Evolutionary conservation across 2,329 filamentous ascomycete species (phyloP), one percentile per base, ranked within the genome.

Genomic region (Nigrospora sphaerica): DNA sequence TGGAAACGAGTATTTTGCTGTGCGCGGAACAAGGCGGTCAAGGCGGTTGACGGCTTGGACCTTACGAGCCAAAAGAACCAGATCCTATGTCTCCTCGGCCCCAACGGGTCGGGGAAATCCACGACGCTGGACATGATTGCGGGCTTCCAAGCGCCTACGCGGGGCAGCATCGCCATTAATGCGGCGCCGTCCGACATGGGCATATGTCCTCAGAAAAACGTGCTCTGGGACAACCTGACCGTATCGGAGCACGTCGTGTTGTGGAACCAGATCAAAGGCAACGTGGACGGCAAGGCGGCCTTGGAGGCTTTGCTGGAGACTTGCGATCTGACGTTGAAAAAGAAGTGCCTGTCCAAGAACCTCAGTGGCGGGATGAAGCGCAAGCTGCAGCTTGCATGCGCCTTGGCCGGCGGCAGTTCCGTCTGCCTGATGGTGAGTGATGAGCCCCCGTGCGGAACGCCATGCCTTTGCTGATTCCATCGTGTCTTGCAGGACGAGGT

Each of bases 341-440:
- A 75, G 9, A 72, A 75, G 12, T 78, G 83, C 1, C 69, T 70
- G 47, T 73, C 83, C 0, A 76, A 76, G 54, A 86, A 82, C 4
- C 66, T 90, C 2, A 88, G 83, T 39, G 86, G 86, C 12, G 86
- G 86, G 1, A 86, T 88, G 64, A 89, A 88, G 65, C 71, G 86
- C 40, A 89, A 89, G 59, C 70, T 88, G 7, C 86, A 90, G 60
- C 70, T 90, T 5, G 85, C 84, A 1, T 85, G 88, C 73, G 88
- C 88, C 84, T 80, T 90, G 50, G 86, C 83, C 2, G 86, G 86
- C 42, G 85, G 83, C 9, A 86, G 81, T 39, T 76, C 75, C 16
- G 75, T 90, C 4, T 89, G 86, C 60, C 83, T 84, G 54, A 76
- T 88, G 45, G 19, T 28, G 12, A 39, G 16, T 19, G 12, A 18